Base-by-base conservation (phyloP, 768 basidiomycete species). In the Cubamyces sp. region DNA sequence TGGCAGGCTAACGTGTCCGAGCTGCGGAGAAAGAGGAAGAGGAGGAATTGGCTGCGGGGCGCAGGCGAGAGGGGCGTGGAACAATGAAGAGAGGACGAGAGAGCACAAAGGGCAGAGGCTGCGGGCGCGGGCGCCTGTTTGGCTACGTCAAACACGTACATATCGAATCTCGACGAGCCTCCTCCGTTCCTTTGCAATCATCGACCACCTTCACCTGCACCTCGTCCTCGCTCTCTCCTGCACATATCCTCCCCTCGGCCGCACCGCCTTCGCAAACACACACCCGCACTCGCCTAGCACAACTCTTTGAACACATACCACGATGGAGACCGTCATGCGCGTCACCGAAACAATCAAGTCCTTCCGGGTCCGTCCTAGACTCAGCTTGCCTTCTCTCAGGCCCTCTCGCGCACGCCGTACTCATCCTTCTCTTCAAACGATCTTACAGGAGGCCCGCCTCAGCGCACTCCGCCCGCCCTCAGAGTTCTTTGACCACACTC, bases 401-500 rank as follows among this genome's bases (percentile, higher is more conserved):
- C 26, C 28, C 40, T 61, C 45, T 41, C 47, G 34, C 37, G 47
- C 50, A 8, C 55, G 46, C 60, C 49, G 39, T 50, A 60, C 56
- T 62, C 56, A 61, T 47, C 18, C 34, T 28, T 49, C 48, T 23
- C 25, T 54, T 16, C 15, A 18, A 18, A 28, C 26, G 52, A 42
- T 50, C 19, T 9, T 64, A 28, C 71, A 94, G 92, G 92, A 94
- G 76, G 87, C 91, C 25, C 84, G 86, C 68, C 80, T 94, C 60
- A 90, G 89, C 59, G 86, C 87, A 42, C 78, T 94, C 64, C 84
- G 92, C 61, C 79, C 88, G 1, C 85, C 87, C 5, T 70, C 75
- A 48, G 92, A 94, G 74, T 94, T 94, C 76, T 94, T 94, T 71
- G 92, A 94, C 77, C 76, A 82, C 66, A 86, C 94, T 66, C 87